These are phyloP conservation scores for Raffaelea deltoideospora DNA, from an alignment of 2,329 filamentous ascomycete species.

Conservation along the genomic window DNA sequence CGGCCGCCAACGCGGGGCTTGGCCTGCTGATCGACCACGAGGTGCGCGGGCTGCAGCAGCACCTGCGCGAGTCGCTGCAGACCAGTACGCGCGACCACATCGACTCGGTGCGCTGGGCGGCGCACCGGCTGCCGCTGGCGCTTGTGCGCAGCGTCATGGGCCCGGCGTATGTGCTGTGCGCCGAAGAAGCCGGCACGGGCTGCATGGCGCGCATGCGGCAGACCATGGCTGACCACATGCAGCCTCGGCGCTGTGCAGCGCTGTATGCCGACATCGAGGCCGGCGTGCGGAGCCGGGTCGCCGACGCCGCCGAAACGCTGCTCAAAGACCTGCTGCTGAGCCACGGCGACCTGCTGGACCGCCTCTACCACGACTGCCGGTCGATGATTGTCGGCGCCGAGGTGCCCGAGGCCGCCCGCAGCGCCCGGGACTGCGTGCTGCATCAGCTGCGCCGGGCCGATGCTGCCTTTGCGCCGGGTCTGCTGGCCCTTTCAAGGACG, in stretches of 20 bases:
- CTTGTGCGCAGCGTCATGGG: constrained; percentile 29
- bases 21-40: constrained; percentile 4
- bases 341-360: constrained; percentile 32
- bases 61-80: constrained; percentile 1
- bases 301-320: constrained; percentile 16
- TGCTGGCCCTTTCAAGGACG: too few relatives aligned
- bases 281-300: constrained; percentile 23
- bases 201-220: constrained; percentile 35
- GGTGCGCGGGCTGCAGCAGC: constrained; percentile 1
- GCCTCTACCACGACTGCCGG: constrained; percentile 34
- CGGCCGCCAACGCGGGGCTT: constrained; percentile 12
- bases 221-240: constrained; percentile 29
- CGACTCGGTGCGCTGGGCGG: constrained; percentile 27
- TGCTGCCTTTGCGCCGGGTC: constrained; percentile 2
- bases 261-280: constrained; percentile 35
- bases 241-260: constrained; percentile 15
- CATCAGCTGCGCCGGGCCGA: constrained; percentile 6
- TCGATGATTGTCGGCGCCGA: constrained; percentile 30
- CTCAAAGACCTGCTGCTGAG: constrained; percentile 26
- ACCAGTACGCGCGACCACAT: constrained; percentile 7
- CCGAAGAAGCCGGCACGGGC: constrained; percentile 26
- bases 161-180: constrained; percentile 28
- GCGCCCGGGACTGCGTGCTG: constrained; percentile 4
- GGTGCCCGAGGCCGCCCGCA: constrained; percentile 6
- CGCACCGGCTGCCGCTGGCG: constrained; percentile 37